A percentile compares a stretch with the other conserved stretches of the same genome.
These are phyloP conservation scores for Huntiella omanensis DNA, from an alignment of 2,329 filamentous ascomycete genomes.

Conservation along the genomic window DNA sequence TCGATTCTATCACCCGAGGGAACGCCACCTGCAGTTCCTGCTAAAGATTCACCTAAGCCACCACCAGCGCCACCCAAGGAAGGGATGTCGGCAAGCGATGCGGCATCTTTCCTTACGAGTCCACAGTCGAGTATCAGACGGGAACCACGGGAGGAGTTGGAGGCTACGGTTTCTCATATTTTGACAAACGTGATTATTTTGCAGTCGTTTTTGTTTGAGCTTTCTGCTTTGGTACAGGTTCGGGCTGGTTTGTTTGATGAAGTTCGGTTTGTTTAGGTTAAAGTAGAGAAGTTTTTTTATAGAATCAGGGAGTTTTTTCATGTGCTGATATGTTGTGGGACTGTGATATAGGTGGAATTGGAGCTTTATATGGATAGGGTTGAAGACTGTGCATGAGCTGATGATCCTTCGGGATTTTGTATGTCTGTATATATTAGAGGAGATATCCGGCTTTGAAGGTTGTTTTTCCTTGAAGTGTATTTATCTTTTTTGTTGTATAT, in stretches of 20 bases:
- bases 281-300: not conserved
- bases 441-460: no score
- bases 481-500: no score
- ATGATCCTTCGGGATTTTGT: no score
- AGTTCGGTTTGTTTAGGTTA: conserved; percentile 34
- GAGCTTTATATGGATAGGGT: no score
- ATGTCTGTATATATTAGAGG: no score
- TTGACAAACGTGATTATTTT: conserved; percentile 63
- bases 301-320: not conserved
- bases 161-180: conserved; percentile 55
- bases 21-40: conserved; percentile 1
- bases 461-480: no score
- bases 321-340: no score
- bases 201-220: conserved; percentile 62
- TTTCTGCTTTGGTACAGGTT: conserved; percentile 57
- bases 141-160: conserved; percentile 16
- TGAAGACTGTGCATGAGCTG: no score
- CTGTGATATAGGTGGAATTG: no score
- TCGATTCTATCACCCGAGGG: not conserved
- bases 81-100: conserved; percentile 1
- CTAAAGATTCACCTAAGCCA: conserved; percentile 12
- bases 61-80: conserved; percentile 11
- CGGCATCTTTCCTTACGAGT: conserved; percentile 8
- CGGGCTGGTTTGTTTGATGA: conserved; percentile 60
- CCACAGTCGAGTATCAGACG: conserved; percentile 15